Base-by-base conservation (phyloP, 2,329 filamentous ascomycete genomes). In the Microdochium bolleyi region DNA sequence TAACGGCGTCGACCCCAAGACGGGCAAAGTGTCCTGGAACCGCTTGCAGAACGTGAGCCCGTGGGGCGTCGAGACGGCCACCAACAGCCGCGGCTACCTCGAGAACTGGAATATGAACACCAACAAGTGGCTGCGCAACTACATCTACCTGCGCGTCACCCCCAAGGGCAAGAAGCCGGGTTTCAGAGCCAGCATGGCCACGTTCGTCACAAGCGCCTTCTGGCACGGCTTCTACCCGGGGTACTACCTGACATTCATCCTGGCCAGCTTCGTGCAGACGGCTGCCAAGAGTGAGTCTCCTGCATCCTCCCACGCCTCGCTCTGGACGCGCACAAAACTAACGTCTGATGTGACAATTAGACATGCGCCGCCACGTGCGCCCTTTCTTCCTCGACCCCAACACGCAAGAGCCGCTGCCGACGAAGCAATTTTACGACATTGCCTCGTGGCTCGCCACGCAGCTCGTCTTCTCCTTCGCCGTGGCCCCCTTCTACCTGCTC, bases 161-260 rank as follows among this genome's bases (percentile, higher is more conserved):
- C 94, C 94, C 0, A 88, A 88, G 61, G 94, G 94, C 52, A 94
- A 91, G 76, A 99, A 97, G 69, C 94, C 94, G 10, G 94, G 94
- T 1, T 99, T 99, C 74, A 81, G 92, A 54, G 94, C 94, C 50
- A 97, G 88, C 63, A 74, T 99, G 74, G 90, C 91, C 32, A 99
- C 94, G 0, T 99, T 99, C 67, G 82, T 84, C 7, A 97, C 94
- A 21, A 96, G 91, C 64, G 92, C 94, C 2, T 86, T 97, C 60
- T 99, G 94, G 94, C 94, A 99, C 65, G 94, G 94, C 27, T 99
- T 99, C 71, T 95, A 95, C 60, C 92, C 94, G 0, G 94, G 94
- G 5, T 99, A 99, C 70, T 97, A 97, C 68, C 72, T 99, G 55
- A 80, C 87, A 4, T 99, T 99, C 63, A 73, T 97, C 41, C 78